Percentiles rank a stretch among this genome's conserved stretches.
Evolutionary conservation across 176 grass and related monocot species (phyloP).

Genomic region (Hordeum vulgare): MorexV3_pseudomolecules_assembly NC_058523.1:374042679-374043178

Average conservation of each 20-base stretch:
- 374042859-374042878: slow-evolving; percentile 57
- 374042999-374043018: slow-evolving; percentile 42
- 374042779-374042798: slow-evolving; percentile 45
- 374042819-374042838: slow-evolving; percentile 75
- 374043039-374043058: slow-evolving; percentile 59
- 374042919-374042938: slow-evolving; percentile 53
- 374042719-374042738: slow-evolving; percentile 68
- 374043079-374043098: slow-evolving; percentile 59
- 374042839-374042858: slow-evolving; percentile 74
- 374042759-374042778: slow-evolving; percentile 24
- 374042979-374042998: slow-evolving; percentile 24
- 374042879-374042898: slow-evolving; percentile 60
- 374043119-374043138: slow-evolving; percentile 57
- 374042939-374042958: slow-evolving; percentile 35
- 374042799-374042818: slow-evolving; percentile 61
- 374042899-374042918: slow-evolving; percentile 62
- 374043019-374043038: slow-evolving; percentile 58
- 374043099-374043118: slow-evolving; percentile 42
- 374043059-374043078: slow-evolving; percentile 61
- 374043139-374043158: slow-evolving; percentile 33
- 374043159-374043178: slow-evolving; percentile 52
- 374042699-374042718: slow-evolving; percentile 49
- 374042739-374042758: slow-evolving; percentile 64
- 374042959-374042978: neutral
- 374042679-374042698: slow-evolving; percentile 45